Conservation (phyloP, 2,329 filamentous ascomycete genomes). For the Pseudopyricularia cyperi region DNA sequence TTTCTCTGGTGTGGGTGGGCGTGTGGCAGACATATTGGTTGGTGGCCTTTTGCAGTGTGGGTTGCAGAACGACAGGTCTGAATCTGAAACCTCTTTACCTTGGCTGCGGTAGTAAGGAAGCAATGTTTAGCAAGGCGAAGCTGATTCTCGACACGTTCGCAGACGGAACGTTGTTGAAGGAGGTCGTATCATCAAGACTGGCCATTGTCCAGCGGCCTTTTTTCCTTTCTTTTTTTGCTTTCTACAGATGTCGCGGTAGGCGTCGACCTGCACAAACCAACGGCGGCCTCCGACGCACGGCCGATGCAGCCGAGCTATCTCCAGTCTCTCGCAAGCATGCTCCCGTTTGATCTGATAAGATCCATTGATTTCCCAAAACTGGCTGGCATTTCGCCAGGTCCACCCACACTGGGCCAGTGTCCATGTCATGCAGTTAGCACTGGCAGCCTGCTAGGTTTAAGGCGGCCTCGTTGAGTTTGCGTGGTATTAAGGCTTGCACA, state of each 20-base stretch:
- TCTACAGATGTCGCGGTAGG: neutral
- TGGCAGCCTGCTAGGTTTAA: too few relatives aligned
- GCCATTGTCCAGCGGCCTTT: too few relatives aligned
- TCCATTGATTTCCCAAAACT: neutral
- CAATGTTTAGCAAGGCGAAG: too few relatives aligned
- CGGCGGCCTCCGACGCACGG: neutral
- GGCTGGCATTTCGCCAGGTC: neutral
- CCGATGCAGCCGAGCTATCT: neutral
- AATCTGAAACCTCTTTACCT: neutral
- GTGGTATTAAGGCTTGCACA: neutral
- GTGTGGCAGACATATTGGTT: neutral
- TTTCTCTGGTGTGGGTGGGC: neutral
- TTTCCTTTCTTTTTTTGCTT: neutral
- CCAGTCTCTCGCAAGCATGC: neutral
- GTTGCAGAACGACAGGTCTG: neutral
- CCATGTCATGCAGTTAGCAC: neutral
- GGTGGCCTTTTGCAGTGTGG: neutral
- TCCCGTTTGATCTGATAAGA: neutral
- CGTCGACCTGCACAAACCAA: neutral
- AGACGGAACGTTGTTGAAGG: too few relatives aligned
- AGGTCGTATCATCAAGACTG: too few relatives aligned
- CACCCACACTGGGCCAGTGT: neutral
- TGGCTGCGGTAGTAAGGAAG: too few relatives aligned
- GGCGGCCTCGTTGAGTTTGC: neutral
- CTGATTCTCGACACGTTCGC: too few relatives aligned